Evolutionary conservation across 345 rosid genomes (phyloP).

Genomic region (Erysimum cheiranthoides): DNA sequence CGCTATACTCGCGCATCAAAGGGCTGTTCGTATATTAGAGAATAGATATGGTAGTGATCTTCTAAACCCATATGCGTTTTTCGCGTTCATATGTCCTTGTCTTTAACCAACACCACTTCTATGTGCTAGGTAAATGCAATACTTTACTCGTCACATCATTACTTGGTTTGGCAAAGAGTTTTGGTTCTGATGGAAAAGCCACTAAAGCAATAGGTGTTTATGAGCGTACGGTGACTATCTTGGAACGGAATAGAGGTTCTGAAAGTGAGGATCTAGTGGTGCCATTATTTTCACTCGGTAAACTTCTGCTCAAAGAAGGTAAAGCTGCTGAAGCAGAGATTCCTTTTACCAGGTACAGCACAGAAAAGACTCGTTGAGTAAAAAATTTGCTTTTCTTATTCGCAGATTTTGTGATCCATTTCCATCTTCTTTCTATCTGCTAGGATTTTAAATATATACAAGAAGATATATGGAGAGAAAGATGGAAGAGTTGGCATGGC

Average conservation of each 20-base stretch:
- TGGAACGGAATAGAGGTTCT: constrained; percentile 70
- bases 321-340: constrained; percentile 67
- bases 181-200: constrained; percentile 63
- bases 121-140: constrained; percentile 56
- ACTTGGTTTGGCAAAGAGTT: constrained; percentile 82
- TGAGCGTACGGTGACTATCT: constrained; percentile 57
- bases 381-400: constrained; percentile 10
- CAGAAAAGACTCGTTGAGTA: constrained; percentile 16
- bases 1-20: constrained; percentile 58
- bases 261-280: constrained; percentile 78
- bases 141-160: constrained; percentile 69
- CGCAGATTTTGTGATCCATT: constrained; percentile 15
- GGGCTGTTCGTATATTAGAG: constrained; percentile 62
- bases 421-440: background rate
- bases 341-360: constrained; percentile 60
- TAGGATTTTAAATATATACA: constrained; percentile 72
- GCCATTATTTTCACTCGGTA: constrained; percentile 73
- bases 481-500: constrained; percentile 88
- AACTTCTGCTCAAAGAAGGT: constrained; percentile 76
- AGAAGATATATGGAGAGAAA: constrained; percentile 62
- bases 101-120: constrained; percentile 2
- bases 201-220: constrained; percentile 62
- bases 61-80: background rate
- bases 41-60: constrained; percentile 59
- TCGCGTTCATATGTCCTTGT: constrained; percentile 9